Evolutionary conservation across 176 grass and related monocot species (phyloP), one percentile per base, ranked within the genome.

Genomic region (Melocanna baccifera): DNA sequence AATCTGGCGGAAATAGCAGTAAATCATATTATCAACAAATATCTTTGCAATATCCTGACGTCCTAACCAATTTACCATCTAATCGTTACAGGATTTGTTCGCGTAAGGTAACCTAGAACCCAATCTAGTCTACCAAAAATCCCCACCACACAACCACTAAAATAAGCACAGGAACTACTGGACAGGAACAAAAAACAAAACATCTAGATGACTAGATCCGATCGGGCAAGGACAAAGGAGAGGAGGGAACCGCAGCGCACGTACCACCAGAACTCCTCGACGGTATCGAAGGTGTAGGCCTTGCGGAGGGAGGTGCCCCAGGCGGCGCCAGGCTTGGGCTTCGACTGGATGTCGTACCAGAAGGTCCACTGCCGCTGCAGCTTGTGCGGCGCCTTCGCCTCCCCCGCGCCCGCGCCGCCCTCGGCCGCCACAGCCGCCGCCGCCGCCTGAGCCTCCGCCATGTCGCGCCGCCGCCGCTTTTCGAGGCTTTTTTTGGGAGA

Each of bases 191-290:
- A 34, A 34, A 34, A 34, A 34, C 32, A 34, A 34, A 34, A 34
- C 23, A 80, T 64, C 56, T 26, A 71, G 75, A 89, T 71, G 63
- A 83, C 45, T 14, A 26, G 32, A 89, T 75, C 14, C 32, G 32
- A 89, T 75, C 50, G 76, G 81, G 63, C 11, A n/a, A 34, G 57
- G 12, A 43, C 6, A 45, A 25, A 52, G 3, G n/a, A 25, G 18
- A 43, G 51, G 12, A 23, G 28, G 32, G 12, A 5, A 20, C 57
- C 34, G 46, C 51, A 13, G 15, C 19, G 30, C 50, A 85, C 78
- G 8, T 72, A 99, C 96, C 96, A 75, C 97, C 93, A 99, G 78
- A 99, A 99, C 22, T 99, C 96, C 79, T 96, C 93, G 58, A 99
- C 91, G 46, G 93, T 99, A 73, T 92, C 96, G 84, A 99, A 96